Base-by-base conservation (phyloP, 129 eudicot species). In the Arctium lappa region DNA sequence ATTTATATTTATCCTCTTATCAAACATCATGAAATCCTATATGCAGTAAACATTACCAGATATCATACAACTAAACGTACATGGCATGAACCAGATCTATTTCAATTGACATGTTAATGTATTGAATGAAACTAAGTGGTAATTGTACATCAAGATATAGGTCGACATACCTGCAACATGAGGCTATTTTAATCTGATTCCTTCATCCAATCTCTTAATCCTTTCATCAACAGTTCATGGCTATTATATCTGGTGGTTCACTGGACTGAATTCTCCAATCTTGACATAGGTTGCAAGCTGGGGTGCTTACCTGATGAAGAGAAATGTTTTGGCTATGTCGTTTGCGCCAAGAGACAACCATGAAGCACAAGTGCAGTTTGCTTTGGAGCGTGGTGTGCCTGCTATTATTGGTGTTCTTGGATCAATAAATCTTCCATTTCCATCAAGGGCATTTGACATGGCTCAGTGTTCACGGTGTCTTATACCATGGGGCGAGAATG, bases 311-410 rank as follows among this genome's bases (percentile, higher is more conserved):
- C 69, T 89, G 93, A 80, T 91, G 79, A 91, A 91, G 82, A 89
- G 93, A 85, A 91, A 91, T 77, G 93, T 91, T 34, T 83, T 91
- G 82, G 36, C 93, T 13, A 87, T 91, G 96, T 91, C 96, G 80
- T 91, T 91, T 71, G 96, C 96, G 40, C 96, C 96, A 65, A 85
- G 88, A 78, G 96, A 91, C 85, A 91, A 91, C 85, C 96, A 91
- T 66, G 96, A 87, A 88, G 93, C 96, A 15, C 96, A 91, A 77
- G 96, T 91, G 81, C 96, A 91, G 79, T 91, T 91, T 81, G 93
- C 96, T 62, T 81, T 89, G 81, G 96, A 91, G 77, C 82, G 96
- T 76, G 96, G 96, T 13, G 96, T 91, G 74, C 96, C 96, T 2
- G 93, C 96, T 50, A 44, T 87, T 62, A 91, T 91, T 82, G 93